Conservation (phyloP, 352 stramenopile genomes). For the Pythium apleroticum region DNA sequence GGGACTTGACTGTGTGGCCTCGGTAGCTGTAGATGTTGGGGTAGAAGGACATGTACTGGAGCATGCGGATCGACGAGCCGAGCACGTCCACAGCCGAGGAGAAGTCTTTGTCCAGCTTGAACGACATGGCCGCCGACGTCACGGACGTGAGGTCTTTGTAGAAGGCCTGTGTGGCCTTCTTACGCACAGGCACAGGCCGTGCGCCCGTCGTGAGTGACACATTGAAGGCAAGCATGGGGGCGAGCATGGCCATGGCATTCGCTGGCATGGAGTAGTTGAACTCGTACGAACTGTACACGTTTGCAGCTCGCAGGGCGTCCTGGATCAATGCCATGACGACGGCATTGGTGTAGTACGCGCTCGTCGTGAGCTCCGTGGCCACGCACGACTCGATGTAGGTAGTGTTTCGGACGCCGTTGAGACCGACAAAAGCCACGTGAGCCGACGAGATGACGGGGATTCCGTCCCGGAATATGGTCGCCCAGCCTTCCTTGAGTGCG, state of each 20-base stretch:
- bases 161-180: not conserved
- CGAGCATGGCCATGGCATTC: not conserved
- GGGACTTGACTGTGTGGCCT: not conserved
- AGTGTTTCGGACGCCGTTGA: not conserved
- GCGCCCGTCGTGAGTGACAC: not conserved
- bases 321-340: not conserved
- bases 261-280: not conserved
- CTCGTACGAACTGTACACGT: not conserved
- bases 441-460: not conserved
- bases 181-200: no score
- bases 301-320: not conserved
- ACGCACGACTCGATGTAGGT: not conserved
- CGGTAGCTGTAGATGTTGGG: not conserved
- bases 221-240: not conserved
- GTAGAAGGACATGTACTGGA: not conserved
- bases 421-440: not conserved
- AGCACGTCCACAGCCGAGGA: not conserved
- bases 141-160: not conserved
- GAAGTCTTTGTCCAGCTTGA: not conserved
- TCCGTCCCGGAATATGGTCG: not conserved
- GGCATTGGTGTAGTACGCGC: not conserved
- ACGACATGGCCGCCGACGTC: not conserved
- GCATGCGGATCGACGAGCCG: not conserved
- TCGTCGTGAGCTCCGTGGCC: not conserved
- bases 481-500: not conserved